Evolutionary conservation across 345 rosid genomes (phyloP).

Genomic region (Rubroshorea leprosula): DNA sequence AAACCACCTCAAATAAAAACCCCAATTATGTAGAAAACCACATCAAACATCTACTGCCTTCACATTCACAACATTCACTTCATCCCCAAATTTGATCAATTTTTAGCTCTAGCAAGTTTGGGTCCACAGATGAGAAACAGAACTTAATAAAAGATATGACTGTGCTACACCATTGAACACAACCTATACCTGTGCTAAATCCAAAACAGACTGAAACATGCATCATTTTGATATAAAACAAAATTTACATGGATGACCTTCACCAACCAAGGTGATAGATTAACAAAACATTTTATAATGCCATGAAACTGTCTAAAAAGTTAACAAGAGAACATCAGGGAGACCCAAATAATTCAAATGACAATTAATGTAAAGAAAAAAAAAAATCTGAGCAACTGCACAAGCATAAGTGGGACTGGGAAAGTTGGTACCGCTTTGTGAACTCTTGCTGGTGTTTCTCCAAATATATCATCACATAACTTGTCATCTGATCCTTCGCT

Average conservation of each 20-base stretch:
- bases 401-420: background rate
- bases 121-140: background rate
- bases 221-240: background rate
- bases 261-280: background rate
- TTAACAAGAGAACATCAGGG: background rate
- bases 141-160: background rate
- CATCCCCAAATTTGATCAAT: conserved; percentile 3
- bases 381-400: background rate
- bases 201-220: background rate
- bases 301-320: background rate
- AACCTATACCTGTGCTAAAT: background rate
- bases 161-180: background rate
- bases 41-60: too few relatives aligned
- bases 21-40: background rate
- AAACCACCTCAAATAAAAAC: too few relatives aligned
- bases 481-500: conserved; percentile 79
- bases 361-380: background rate
- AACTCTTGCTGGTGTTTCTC: conserved; percentile 80
- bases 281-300: background rate
- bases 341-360: background rate
- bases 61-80: background rate
- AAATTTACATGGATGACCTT: background rate
- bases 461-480: conserved; percentile 90
- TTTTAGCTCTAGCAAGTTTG: background rate
- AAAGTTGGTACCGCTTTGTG: conserved; percentile 45